Evolutionary conservation across 139 green algal species (phyloP), one percentile per base, ranked within the genome.

Genomic region (Chlamydomonas sphaeroides): DNA sequence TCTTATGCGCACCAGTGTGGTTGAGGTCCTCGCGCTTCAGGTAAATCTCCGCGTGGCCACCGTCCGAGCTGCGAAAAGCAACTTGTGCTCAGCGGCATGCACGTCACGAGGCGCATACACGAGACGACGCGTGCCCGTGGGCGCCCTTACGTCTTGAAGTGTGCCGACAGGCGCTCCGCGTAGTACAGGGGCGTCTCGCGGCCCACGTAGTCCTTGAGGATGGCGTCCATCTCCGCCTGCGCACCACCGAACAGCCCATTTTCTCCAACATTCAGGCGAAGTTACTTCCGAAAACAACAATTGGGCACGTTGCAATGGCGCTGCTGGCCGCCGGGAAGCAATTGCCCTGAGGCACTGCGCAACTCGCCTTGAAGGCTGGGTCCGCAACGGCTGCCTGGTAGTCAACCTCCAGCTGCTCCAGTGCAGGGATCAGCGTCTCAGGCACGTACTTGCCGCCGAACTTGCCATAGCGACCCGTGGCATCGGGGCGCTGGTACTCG

Each of bases 1-100:
- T 99, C 90, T 99, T 99, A 88, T 99, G 97, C 2, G 97, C 97
- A 35, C 97, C 97, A 0, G 97, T 99, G 93, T 99, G 97, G 88
- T 99, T 99, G 32, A 99, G 88, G 84, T 99, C 97, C 90, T 99
- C 97, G 2, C 97, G 90, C 90, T 99, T 99, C 6, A 99, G 91
- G 90, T 98, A 99, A 70, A 99, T 98, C 61, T 97, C 67, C 30
- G 90, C 81, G 48, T 86, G 81, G 81, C 77, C 90, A 39, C 90
- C 90, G 57, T 93, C 90, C 61, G 77, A 42, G 45, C 89, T 92
- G 83, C 69, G 80, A n/a, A 53, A 53, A 53, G 45, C 45, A 53
- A n/a, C n/a, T n/a, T n/a, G n/a, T n/a, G n/a, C n/a, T n/a, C n/a
- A n/a, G n/a, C n/a, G n/a, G n/a, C n/a, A n/a, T n/a, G n/a, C n/a